Evolutionary conservation across 2,329 filamentous ascomycete genomes (phyloP), one percentile per base, ranked within the genome.

Genomic region (Monosporascus sp.): DNA sequence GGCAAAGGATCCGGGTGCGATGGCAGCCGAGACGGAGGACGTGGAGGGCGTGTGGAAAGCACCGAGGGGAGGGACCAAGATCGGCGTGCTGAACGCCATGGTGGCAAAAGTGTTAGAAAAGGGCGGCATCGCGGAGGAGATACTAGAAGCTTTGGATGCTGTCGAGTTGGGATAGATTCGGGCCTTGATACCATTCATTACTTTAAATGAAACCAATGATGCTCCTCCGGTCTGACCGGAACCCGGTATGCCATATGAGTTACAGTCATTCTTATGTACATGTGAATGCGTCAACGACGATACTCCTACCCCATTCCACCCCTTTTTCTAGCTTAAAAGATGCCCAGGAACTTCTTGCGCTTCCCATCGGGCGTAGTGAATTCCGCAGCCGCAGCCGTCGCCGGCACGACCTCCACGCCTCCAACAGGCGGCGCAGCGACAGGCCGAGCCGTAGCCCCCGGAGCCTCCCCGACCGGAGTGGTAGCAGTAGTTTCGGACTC

Each of bases 21-120:
- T 70, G 54, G 67, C 74, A 18, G 68, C 70, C 15, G 78, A 84
- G 55, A 82, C 82, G 42, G 76, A 81, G 51, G 73, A 80, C 31
- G 74, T 77, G 22, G 85, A 88, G 54, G 86, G 89, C 2, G 89
- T 96, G 27, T 97, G 93, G 93, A 88, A 83, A 63, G 88, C 92
- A 39, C 88, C 89, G 34, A 72, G 91, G 34, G 93, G 93, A 39
- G 93, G 93, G 2, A 84, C 93, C 38, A 91, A 89, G 74, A 82
- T 90, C 62, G 76, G 73, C 5, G 75, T 94, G 18, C 73, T 97
- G 59, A 81, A 84, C 49, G 78, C 80, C 50, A 89, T 97, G 72
- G 83, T 95, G 55, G 83, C 86, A 67, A 83, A 86, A 67, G 88
- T 91, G 34, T 69, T 96, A 54, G 83, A 88, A 66, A 83, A 80